Evolutionary conservation across 2,329 filamentous ascomycete genomes (phyloP), one percentile per base, ranked within the genome.

Genomic region (Aspergillus ibericus): DNA sequence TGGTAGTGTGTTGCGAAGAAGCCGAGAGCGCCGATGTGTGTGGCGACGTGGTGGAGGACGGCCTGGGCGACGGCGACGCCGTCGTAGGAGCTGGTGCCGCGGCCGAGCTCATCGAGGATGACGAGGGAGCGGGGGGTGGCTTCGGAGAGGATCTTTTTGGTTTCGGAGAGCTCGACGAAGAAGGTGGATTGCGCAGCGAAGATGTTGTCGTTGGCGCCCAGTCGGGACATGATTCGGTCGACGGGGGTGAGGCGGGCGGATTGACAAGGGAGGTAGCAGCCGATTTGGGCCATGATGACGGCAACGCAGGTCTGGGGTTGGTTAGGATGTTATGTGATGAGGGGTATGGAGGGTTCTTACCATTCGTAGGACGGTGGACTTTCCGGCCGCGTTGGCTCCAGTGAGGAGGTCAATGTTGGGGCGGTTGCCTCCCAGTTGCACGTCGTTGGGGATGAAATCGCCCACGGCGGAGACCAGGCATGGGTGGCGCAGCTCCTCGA

Each of bases 1-100:
- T 97, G 95, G 76, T 99, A 99, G 71, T 99, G 95, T 0, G 95
- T 99, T 0, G 95, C 95, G 69, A 99, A 99, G 84, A 96, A 98
- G 35, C 95, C 95, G 2, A 96, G 80, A 53, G 93, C 96, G 53
- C 95, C 95, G 53, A 97, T 90, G 68, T 98, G 92, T 3, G 91
- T 91, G 7, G 93, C 93, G 15, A 98, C 86, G 67, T 99, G 93
- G 72, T 99, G 95, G n/a, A 99, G 84, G 0, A 99, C 95, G 1
- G 95, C 92, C 75, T 99, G 93, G 0, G 95, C 95, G 3, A 99
- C 95, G 0, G 95, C 93, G 1, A 99, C 92, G 64, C 95, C 95
- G 67, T 99, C 95, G 73, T 98, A 98, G 32, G 91, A 96, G 59
- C 89, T 93, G 0, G 95, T 99, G 53, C 95, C 95, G 62, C 95